phyloP scores from a whole-genome alignment of 805 yeast species.

The Hanseniaspora thailandica region DNA sequence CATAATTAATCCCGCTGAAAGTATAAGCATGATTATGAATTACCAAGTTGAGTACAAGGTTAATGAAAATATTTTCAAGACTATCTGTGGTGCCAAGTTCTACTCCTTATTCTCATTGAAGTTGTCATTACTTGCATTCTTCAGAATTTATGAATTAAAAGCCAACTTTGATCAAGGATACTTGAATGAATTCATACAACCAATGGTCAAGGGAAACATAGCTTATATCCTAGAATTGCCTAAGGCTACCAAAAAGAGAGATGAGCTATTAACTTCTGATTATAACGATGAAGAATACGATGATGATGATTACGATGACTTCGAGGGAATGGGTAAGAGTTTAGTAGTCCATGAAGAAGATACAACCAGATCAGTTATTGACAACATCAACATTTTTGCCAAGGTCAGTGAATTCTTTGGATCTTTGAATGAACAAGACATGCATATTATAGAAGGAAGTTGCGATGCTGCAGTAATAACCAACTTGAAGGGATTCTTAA shows the following conservation, averaged over 20 bases:
- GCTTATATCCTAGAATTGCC: conserved; percentile 52
- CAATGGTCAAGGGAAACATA: conserved; percentile 43
- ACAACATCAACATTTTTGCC: conserved; percentile 55
- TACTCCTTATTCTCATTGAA: conserved; percentile 69
- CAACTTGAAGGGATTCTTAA: conserved; percentile 26
- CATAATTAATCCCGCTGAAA: conserved; percentile 45
- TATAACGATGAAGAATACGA: conserved; percentile 22
- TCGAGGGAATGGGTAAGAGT: conserved; percentile 48
- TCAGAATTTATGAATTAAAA: conserved; percentile 38
- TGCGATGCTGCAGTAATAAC: conserved; percentile 25
- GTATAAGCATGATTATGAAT: conserved; percentile 32
- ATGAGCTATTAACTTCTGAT: conserved; percentile 46
- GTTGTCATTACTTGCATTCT: conserved; percentile 53
- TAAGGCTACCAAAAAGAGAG: conserved; percentile 54
- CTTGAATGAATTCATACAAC: conserved; percentile 32
- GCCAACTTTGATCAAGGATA: conserved; percentile 29
- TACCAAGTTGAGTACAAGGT: neutral
- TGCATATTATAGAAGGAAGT: conserved; percentile 24
- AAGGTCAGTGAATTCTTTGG: conserved; percentile 49
- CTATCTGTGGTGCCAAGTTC: conserved; percentile 30
- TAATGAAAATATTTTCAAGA: neutral
- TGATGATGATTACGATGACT: conserved; percentile 36
- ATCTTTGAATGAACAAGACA: conserved; percentile 37
- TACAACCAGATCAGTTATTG: conserved; percentile 67
- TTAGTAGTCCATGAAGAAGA: conserved; percentile 36